phyloP scores from a whole-genome alignment of 331 rosid species.

The Cydonia oblonga region DNA sequence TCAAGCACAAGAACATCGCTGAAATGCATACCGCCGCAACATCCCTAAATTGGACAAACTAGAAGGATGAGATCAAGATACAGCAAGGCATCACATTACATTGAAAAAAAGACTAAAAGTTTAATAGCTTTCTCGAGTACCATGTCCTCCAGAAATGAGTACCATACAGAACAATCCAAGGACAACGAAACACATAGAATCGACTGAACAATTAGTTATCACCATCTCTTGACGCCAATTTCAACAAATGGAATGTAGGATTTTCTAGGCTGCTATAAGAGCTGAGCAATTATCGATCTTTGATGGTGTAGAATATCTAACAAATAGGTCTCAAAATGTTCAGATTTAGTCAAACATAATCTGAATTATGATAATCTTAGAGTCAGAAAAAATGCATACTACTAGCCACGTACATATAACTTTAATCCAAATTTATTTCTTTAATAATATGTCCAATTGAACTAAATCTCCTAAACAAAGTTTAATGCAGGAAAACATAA shows the following conservation, averaged over 20 bases:
- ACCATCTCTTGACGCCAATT: neutral
- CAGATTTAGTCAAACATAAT: too few relatives aligned
- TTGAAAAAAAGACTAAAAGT: neutral
- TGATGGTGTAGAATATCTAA: neutral
- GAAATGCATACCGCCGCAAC: slow-evolving; percentile 90
- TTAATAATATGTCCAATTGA: neutral
- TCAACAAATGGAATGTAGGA: neutral
- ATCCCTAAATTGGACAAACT: slow-evolving; percentile 48
- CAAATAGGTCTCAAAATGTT: neutral
- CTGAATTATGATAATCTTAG: too few relatives aligned
- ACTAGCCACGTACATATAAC: too few relatives aligned
- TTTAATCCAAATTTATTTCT: neutral
- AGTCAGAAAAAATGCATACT: too few relatives aligned
- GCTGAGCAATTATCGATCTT: neutral
- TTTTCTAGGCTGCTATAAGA: too few relatives aligned
- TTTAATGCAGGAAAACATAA: neutral
- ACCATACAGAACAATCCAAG: neutral
- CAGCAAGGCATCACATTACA: neutral
- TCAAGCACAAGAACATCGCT: slow-evolving; percentile 70
- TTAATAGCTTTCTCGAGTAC: neutral
- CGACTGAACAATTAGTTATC: neutral
- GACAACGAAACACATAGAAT: neutral
- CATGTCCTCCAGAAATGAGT: neutral
- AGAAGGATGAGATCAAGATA: slow-evolving; percentile 3
- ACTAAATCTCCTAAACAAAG: neutral